phyloP scores from a whole-genome alignment of 179 eudicot species.

The Nepenthes alata region DNA sequence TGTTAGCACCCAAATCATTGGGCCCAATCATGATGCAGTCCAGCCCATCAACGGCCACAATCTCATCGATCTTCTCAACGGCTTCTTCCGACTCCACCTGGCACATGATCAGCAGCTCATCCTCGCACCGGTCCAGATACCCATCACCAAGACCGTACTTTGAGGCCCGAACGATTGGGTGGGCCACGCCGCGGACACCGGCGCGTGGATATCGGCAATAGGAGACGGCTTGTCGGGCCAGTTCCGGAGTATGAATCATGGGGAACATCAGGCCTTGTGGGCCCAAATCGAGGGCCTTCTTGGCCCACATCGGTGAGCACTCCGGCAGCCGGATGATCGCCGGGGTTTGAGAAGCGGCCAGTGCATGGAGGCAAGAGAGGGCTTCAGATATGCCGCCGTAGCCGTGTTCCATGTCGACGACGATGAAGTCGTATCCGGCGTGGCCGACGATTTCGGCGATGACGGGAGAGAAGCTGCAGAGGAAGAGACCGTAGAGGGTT shows the following conservation, averaged over 20 bases:
- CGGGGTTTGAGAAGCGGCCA: constrained; percentile 50
- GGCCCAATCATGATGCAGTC: constrained; percentile 91
- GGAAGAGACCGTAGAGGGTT: constrained; percentile 75
- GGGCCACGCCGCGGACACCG: constrained; percentile 86
- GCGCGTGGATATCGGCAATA: constrained; percentile 70
- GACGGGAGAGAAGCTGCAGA: constrained; percentile 63
- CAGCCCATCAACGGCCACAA: constrained; percentile 77
- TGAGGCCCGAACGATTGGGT: constrained; percentile 66
- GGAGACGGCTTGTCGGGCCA: constrained; percentile 59
- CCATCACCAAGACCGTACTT: constrained; percentile 56
- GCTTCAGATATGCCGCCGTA: constrained; percentile 58
- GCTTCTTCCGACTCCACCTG: constrained; percentile 72
- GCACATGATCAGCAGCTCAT: constrained; percentile 69
- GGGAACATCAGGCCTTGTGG: constrained; percentile 91
- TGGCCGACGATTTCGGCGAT: constrained; percentile 79
- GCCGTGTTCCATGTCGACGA: constrained; percentile 90
- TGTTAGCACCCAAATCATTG: constrained; percentile 70
- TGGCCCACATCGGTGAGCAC: constrained; percentile 52
- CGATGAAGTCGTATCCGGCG: constrained; percentile 75
- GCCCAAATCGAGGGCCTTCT: constrained; percentile 84
- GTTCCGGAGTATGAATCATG: constrained; percentile 51
- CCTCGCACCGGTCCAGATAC: constrained; percentile 40
- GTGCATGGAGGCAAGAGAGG: constrained; percentile 57
- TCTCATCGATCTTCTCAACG: constrained; percentile 46
- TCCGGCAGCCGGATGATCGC: constrained; percentile 75